Base-by-base conservation (phyloP, 257 asterid species). In the Orobanche coerulescens region DNA sequence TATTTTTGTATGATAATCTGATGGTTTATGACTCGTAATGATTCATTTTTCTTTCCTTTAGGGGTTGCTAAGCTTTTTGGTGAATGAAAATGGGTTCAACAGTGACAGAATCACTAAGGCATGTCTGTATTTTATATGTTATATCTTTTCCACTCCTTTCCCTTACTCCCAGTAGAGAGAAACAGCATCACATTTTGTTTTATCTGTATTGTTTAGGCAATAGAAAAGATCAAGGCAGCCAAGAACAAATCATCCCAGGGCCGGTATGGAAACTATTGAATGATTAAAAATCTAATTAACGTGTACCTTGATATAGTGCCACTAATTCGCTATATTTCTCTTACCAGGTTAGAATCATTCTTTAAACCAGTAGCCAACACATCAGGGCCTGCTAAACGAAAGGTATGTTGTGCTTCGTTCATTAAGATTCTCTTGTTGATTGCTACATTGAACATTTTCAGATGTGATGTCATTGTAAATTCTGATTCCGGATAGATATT, bases 171-270 rank as follows among this genome's bases (percentile, higher is more conserved):
- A n/a, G 36, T 23, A 61, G 16, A 64, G 63, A 54, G 50, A 52
- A 39, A 50, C 53, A 34, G 20, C 16, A 26, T 33, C 46, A 53
- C 22, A 22, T 47, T 59, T 68, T 73, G 60, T 42, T 69, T 66
- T 62, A 80, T 56, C 58, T 33, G 37, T 43, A 6, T 33, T 66
- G 19, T 79, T 48, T 68, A 93, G 97, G 93, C 97, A 34, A 83
- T 93, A 61, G 96, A 93, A 71, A 89, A 86, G 84, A 93, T 93
- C 75, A 93, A 93, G 85, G 82, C 95, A 40, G 95, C 97, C 39
- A 89, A 93, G 82, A 93, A 81, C 77, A 89, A 89, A 81, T 87
- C 96, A 6, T 68, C 96, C 49, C 97, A 89, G 78, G 96, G 96
- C 73, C 75, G 99, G 99, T 89, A 89, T 49, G 86, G 86, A 54